Evolutionary conservation across 352 stramenopile genomes (phyloP), one percentile per base, ranked within the genome.

Genomic region (Plasmopara halstedii): DNA sequence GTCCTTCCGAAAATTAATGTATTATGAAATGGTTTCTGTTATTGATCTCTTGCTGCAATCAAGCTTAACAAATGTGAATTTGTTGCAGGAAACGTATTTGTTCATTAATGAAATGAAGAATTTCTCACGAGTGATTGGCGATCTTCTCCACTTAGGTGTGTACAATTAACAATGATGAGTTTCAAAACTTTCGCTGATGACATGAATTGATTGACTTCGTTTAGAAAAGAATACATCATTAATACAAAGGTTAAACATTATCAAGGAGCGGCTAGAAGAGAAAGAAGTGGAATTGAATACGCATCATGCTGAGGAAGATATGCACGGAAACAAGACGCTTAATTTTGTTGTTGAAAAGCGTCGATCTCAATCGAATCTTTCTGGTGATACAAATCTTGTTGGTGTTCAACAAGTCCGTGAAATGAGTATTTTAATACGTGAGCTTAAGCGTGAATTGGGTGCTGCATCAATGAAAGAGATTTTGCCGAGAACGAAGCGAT

Each of bases 1-100:
- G 76, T 95, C 21, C 68, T 96, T n/a, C 85, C 85, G 3, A 95
- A 94, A 47, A 93, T 95, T 39, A 95, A 95, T 39, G 79, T 88
- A 51, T 42, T 66, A 34, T 8, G n/a, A 10, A 2, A 6, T 40
- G 10, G 42, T 35, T 4, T 1, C 15, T 15, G 6, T 35, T 35
- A 6, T 18, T 17, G n/a, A 35, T 14, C 6, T 18, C 11, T 18
- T 35, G 2, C 6, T 35, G 31, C 11, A n/a, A n/a, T n/a, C n/a
- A n/a, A n/a, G n/a, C n/a, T n/a, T n/a, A n/a, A n/a, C n/a, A n/a
- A n/a, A n/a, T n/a, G n/a, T n/a, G n/a, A n/a, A n/a, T n/a, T n/a
- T n/a, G n/a, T n/a, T n/a, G n/a, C n/a, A n/a, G n/a, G n/a, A n/a
- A n/a, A n/a, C n/a, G n/a, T n/a, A n/a, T n/a, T n/a, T 95, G 38